Evolutionary conservation across 139 green algal genomes (phyloP).

Genomic region (Closterium sp.): DNA sequence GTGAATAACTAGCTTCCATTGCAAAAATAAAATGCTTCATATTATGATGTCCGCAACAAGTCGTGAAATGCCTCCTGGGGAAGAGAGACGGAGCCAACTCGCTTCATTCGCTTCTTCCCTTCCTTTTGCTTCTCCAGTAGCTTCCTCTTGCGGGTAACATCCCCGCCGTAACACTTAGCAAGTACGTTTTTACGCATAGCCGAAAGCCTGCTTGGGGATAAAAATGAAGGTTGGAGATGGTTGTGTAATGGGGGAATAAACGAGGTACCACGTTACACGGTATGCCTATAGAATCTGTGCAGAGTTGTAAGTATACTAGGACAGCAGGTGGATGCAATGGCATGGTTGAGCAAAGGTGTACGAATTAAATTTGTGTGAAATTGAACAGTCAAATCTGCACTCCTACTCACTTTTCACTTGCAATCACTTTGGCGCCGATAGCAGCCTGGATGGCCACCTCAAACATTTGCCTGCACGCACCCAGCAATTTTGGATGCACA

Average conservation of each 20-base stretch:
- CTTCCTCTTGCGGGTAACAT: constrained; percentile 82
- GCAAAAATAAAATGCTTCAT: background rate
- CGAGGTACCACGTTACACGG: background rate
- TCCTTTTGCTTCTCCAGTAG: constrained; percentile 86
- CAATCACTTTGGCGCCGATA: constrained; percentile 52
- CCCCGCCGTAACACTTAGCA: constrained; percentile 78
- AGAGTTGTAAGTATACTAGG: too few species aligned
- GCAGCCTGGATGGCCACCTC: constrained; percentile 57
- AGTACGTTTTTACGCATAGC: constrained; percentile 58
- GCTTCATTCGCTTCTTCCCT: constrained; percentile 77
- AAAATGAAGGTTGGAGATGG: background rate
- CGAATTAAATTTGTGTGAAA: too few species aligned
- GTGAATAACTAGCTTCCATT: too few species aligned
- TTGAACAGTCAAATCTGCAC: background rate
- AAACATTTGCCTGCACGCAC: constrained; percentile 51
- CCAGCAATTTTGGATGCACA: background rate
- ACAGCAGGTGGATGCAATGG: too few species aligned
- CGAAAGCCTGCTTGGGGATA: constrained; percentile 13
- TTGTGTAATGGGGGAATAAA: background rate
- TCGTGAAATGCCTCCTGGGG: constrained; percentile 66
- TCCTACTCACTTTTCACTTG: constrained; percentile 49
- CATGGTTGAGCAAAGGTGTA: too few species aligned
- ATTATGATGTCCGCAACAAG: background rate
- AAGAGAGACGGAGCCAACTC: constrained; percentile 66
- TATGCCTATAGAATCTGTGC: too few species aligned